Base-by-base conservation (phyloP, 257 asterid species). In the Jacaranda mimosifolia region DNA sequence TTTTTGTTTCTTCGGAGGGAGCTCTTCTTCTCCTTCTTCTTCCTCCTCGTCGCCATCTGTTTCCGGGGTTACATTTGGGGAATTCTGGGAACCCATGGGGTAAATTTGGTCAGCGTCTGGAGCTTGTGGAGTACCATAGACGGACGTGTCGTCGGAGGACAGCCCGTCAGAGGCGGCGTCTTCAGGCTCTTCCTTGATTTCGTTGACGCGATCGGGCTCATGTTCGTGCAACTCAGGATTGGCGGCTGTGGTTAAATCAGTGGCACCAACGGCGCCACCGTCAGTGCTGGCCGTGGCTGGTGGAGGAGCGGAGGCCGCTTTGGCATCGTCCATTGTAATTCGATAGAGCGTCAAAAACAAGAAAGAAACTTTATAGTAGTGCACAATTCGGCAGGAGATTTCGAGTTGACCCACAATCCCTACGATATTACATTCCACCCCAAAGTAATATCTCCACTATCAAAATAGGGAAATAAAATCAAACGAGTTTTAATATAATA, bases 141-240 rank as follows among this genome's bases (percentile, higher is more conserved):
- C 68, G 68, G 91, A 82, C 14, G 79, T 83, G 19, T 82, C 91
- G 11, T 85, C 88, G 40, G 83, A 79, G 9, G 88, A 89, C 57
- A 73, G 73, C 32, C 83, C 89, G 45, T 76, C 89, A 15, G 82
- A 72, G 26, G 74, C 83, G 3, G 68, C 53, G 62, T 68, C 55
- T 5, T 75, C 72, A 3, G 79, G 68, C 67, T 81, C 87, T 53
- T 75, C 90, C 68, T 81, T 83, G 19, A 75, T 36, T 66, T 36
- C 85, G 46, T 46, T 97, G 13, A 98, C 98, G 36, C 98, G 74
- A 49, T 60, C 65, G 11, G 83, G 3, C 98, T 96, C 5, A 97
- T 82, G 60, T 53, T 78, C 68, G 6, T 73, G 51, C 38, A 70
- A 65, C 9, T 86, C 69, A 39, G 73, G 60, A 12, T 7, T 68